Conservation (phyloP, 1,284 basidiomycete genomes). For the Blastosporella zonata region DNA sequence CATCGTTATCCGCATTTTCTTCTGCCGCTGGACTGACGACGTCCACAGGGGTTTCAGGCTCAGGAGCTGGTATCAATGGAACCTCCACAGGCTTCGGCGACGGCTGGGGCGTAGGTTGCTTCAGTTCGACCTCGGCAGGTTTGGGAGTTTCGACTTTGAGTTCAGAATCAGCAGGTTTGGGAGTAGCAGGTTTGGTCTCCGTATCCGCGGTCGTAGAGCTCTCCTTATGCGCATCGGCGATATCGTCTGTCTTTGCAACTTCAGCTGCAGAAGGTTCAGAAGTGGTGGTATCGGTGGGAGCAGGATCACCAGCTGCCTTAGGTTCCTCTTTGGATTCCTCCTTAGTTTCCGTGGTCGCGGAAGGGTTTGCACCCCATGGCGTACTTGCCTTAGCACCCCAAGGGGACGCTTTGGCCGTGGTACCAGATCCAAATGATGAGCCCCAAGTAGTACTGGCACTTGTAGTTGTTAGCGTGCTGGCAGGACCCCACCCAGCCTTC, state of each 20-base stretch:
- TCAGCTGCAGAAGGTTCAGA: background rate
- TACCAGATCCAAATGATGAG: constrained; percentile 10
- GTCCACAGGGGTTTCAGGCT: constrained; percentile 15
- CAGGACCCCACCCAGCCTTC: constrained; percentile 11
- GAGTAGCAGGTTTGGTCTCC: constrained; percentile 1
- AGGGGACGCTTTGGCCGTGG: background rate
- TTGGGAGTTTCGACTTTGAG: background rate
- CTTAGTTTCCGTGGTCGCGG: constrained; percentile 6
- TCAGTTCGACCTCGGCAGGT: background rate
- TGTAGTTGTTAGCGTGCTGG: background rate
- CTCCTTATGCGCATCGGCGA: background rate
- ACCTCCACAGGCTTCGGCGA: constrained; percentile 6
- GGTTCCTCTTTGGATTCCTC: constrained; percentile 9
- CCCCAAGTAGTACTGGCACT: constrained; percentile 11
- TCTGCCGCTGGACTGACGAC: constrained; percentile 12
- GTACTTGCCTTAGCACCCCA: constrained; percentile 16
- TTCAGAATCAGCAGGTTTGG: background rate
- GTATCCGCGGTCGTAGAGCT: background rate
- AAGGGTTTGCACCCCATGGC: constrained; percentile 14
- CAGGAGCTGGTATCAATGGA: constrained; percentile 3
- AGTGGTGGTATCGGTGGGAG: background rate
- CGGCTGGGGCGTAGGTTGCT: constrained; percentile 1
- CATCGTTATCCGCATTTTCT: constrained; percentile 12
- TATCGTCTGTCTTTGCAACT: background rate
- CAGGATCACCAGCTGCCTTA: background rate